Conservation (phyloP, 139 green algal genomes). For the Auxenochlorella pyrenoidosa region DNA sequence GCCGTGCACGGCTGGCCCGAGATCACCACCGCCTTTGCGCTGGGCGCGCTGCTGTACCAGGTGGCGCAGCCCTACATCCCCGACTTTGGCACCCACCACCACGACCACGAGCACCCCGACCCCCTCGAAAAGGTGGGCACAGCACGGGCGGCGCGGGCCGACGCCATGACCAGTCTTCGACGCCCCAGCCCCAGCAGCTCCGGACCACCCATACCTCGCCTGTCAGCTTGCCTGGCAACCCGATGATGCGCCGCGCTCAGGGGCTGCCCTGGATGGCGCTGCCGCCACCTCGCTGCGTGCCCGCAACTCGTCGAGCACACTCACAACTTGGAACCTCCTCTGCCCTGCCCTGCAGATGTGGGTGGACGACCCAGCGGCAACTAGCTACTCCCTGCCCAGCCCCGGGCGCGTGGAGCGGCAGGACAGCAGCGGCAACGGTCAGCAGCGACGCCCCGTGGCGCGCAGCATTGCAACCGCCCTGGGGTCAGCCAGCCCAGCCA, state of each 20-base stretch:
- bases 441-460: neutral
- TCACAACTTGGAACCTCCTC: neutral
- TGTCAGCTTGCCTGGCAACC: neutral
- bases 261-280: neutral
- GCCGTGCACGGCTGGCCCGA: constrained; percentile 56
- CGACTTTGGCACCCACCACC: constrained; percentile 58
- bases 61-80: constrained; percentile 68
- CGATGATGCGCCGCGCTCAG: no score
- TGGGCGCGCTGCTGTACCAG: constrained; percentile 63
- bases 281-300: neutral
- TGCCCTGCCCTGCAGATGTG: neutral
- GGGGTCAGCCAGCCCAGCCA: neutral
- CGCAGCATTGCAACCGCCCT: neutral
- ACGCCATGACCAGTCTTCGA: no score
- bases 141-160: no score
- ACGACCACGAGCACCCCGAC: constrained; percentile 1
- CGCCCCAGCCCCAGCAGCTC: neutral
- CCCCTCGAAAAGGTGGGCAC: constrained; percentile 14
- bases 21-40: constrained; percentile 50
- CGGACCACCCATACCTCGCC: neutral
- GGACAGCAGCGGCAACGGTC: neutral
- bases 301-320: neutral
- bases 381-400: neutral
- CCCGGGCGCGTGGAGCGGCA: constrained; percentile 18
- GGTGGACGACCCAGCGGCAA: neutral